phyloP scores from a whole-genome alignment of 2,329 filamentous ascomycete species.

The Penicillium decumbens region DNA sequence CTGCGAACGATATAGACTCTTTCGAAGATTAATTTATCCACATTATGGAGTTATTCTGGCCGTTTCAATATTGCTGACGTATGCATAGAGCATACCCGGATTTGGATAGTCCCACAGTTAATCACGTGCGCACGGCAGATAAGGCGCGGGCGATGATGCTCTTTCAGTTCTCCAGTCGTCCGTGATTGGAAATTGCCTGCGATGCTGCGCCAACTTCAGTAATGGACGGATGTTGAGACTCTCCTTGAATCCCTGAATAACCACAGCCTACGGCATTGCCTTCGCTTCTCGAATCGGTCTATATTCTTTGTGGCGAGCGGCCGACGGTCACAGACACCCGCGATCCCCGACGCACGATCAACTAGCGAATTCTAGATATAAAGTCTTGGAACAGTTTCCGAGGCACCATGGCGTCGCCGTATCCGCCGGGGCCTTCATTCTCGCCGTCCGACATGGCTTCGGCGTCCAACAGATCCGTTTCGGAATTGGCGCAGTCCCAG shows the following conservation, averaged over 20 bases:
- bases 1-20: not conserved
- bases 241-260: not conserved
- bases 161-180: constrained; percentile 8
- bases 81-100: constrained; percentile 10
- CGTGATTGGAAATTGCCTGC: constrained; percentile 12
- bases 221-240: not conserved
- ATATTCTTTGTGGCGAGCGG: not conserved
- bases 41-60: not conserved
- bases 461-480: constrained; percentile 27
- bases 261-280: not conserved
- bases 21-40: not conserved
- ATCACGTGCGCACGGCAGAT: constrained; percentile 20
- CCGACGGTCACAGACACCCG: constrained; percentile 4
- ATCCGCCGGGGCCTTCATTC: constrained; percentile 28
- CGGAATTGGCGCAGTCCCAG: constrained; percentile 44
- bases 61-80: constrained; percentile 8
- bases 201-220: not conserved
- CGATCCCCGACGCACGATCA: constrained; percentile 5
- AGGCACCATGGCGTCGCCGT: constrained; percentile 29
- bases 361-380: constrained; percentile 2
- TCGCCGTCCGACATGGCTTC: constrained; percentile 29
- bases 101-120: constrained; percentile 14
- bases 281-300: not conserved
- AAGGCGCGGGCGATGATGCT: constrained; percentile 10
- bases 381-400: not conserved